These are phyloP conservation scores for Pleurotus pulmonarius DNA, from an alignment of 768 basidiomycete genomes.

Conservation along the genomic window DNA sequence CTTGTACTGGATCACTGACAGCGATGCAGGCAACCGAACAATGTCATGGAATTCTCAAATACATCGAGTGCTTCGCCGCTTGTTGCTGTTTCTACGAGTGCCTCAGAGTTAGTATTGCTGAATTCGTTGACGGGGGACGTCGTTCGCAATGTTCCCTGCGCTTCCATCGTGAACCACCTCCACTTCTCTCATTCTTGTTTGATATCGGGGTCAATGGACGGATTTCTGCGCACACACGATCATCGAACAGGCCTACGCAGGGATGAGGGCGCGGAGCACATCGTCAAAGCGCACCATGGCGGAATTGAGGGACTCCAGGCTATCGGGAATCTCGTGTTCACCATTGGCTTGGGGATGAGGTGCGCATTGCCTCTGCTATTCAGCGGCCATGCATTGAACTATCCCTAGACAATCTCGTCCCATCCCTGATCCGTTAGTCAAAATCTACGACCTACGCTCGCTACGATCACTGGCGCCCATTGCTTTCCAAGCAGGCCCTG, in stretches of 20 bases:
- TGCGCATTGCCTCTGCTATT: constrained; percentile 21
- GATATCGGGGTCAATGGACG: constrained; percentile 70
- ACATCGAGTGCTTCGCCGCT: constrained; percentile 47
- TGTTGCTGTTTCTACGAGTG: constrained; percentile 56
- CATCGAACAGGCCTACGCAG: constrained; percentile 57
- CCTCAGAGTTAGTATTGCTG: constrained; percentile 62
- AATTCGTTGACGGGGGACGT: constrained; percentile 71
- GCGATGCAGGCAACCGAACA: constrained; percentile 15
- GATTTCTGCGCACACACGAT: constrained; percentile 68
- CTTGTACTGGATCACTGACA: background rate
- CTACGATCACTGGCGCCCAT: constrained; percentile 82
- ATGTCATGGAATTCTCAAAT: constrained; percentile 42
- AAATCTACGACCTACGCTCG: constrained; percentile 85
- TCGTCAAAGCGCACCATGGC: constrained; percentile 75
- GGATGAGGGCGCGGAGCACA: constrained; percentile 43
- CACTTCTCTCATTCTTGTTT: constrained; percentile 62
- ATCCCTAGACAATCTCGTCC: constrained; percentile 75
- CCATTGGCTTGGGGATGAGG: constrained; percentile 87
- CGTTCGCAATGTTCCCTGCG: constrained; percentile 50
- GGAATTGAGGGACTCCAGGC: constrained; percentile 82
- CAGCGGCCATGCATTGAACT: constrained; percentile 1
- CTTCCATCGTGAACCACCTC: constrained; percentile 63
- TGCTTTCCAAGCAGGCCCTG: constrained; percentile 82
- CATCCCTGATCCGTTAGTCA: constrained; percentile 87
- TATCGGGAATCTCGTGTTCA: constrained; percentile 77